A percentile compares a stretch with the other conserved stretches of the same genome.
These are phyloP conservation scores for Dictyostelium brefeldianum DNA, from an alignment of 78 protist species.

Conservation along the genomic window DNA sequence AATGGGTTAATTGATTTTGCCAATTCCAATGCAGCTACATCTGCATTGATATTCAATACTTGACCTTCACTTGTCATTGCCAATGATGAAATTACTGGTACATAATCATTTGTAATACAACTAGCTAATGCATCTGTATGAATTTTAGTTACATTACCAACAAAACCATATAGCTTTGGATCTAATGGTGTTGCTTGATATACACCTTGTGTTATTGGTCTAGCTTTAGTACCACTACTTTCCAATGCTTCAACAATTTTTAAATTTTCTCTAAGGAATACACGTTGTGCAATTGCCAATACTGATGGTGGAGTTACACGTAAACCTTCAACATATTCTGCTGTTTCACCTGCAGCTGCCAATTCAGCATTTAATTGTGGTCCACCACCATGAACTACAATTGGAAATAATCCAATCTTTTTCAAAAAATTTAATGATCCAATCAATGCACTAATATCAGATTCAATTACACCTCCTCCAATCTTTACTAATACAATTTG, in stretches of 20 bases:
- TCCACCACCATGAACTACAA: slow-evolving; percentile 91
- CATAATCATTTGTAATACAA: slow-evolving; percentile 30
- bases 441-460: slow-evolving; percentile 46
- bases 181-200: slow-evolving; percentile 77
- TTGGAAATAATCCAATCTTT: slow-evolving; percentile 66
- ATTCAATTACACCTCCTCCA: slow-evolving; percentile 88
- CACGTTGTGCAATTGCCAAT: slow-evolving; percentile 82
- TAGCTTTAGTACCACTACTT: slow-evolving; percentile 57
- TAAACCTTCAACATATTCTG: slow-evolving; percentile 86
- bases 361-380: slow-evolving; percentile 85
- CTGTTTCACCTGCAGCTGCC: slow-evolving; percentile 56
- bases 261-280: slow-evolving; percentile 66
- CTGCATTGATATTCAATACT: slow-evolving; percentile 86
- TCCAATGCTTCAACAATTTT: slow-evolving; percentile 77
- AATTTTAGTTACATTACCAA: slow-evolving; percentile 81
- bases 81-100: slow-evolving; percentile 67
- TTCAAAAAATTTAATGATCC: slow-evolving; percentile 48
- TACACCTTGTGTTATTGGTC: slow-evolving; percentile 60
- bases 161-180: slow-evolving; percentile 64
- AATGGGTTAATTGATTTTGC: slow-evolving; percentile 82
- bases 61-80: slow-evolving; percentile 79
- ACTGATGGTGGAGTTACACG: slow-evolving; percentile 83
- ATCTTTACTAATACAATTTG: slow-evolving; percentile 81
- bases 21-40: slow-evolving; percentile 81
- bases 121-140: slow-evolving; percentile 34